These are phyloP conservation scores for Puccinia horiana DNA, from an alignment of 1,284 basidiomycete genomes.

Conservation along the genomic window DNA sequence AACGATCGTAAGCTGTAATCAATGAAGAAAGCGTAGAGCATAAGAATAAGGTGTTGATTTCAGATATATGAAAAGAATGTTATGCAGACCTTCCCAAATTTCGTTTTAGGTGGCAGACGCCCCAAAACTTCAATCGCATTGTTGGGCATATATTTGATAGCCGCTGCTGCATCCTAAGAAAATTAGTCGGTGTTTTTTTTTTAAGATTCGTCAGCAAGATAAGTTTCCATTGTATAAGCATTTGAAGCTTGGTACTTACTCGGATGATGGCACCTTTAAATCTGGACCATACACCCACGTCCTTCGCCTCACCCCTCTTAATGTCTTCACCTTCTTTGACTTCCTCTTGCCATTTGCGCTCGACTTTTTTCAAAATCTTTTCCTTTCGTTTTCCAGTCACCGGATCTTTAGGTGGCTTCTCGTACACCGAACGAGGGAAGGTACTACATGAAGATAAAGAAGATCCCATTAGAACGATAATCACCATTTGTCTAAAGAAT, in stretches of 20 bases:
- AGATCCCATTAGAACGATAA: not conserved
- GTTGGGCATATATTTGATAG: slow-evolving; percentile 34
- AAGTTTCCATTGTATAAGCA: not conserved
- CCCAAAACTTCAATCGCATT: slow-evolving; percentile 33
- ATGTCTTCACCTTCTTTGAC: slow-evolving; percentile 44
- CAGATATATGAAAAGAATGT: not conserved
- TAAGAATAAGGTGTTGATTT: not conserved
- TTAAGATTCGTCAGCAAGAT: not conserved
- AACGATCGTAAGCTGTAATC: slow-evolving; percentile 13
- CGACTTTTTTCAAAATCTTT: slow-evolving; percentile 33
- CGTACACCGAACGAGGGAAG: slow-evolving; percentile 41
- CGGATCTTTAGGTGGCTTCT: slow-evolving; percentile 23
- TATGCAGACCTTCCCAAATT: slow-evolving; percentile 29
- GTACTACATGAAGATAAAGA: not conserved
- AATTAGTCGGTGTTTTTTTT: not conserved
- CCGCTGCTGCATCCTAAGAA: slow-evolving; percentile 27
- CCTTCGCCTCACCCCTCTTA: slow-evolving; percentile 28
- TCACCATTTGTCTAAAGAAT: not conserved
- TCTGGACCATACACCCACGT: slow-evolving; percentile 19
- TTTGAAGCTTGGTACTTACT: not conserved
- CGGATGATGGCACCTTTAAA: slow-evolving; percentile 36
- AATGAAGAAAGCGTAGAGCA: not conserved
- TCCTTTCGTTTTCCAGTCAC: slow-evolving; percentile 41
- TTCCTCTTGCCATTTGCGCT: slow-evolving; percentile 49
- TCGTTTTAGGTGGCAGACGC: slow-evolving; percentile 40